phyloP scores from a whole-genome alignment of 352 stramenopile species.

The Phytophthora pisi region DNA sequence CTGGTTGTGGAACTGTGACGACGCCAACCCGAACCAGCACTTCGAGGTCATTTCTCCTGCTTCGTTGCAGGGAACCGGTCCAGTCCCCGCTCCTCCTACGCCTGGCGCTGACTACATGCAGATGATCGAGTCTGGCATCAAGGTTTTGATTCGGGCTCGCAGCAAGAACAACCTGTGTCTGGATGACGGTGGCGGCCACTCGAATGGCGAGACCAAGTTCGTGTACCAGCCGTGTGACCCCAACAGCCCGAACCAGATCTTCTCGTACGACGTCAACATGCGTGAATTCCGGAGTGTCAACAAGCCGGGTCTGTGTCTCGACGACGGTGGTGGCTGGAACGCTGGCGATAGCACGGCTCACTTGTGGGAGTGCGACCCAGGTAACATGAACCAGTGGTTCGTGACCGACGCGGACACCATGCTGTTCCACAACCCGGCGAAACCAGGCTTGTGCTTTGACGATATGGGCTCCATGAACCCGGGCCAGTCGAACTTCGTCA shows the following conservation, averaged over 20 bases:
- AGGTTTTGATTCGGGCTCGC: conserved; percentile 3
- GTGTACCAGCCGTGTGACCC: conserved; percentile 22
- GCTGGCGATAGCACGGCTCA: conserved; percentile 6
- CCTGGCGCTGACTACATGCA: conserved; percentile 1
- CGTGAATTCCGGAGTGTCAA: conserved; percentile 32
- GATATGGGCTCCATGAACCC: conserved; percentile 11
- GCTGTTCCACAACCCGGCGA: conserved; percentile 27
- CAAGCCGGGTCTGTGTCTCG: conserved; percentile 34
- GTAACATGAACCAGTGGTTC: conserved; percentile 38
- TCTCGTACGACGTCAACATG: conserved; percentile 31
- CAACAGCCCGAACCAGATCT: conserved; percentile 29
- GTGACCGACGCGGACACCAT: conserved; percentile 21
- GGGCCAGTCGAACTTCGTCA: neutral
- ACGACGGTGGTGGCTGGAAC: conserved; percentile 27
- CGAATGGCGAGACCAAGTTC: conserved; percentile 12
- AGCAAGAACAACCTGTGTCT: conserved; percentile 25
- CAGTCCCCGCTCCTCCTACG: neutral
- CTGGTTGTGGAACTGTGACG: conserved; percentile 21
- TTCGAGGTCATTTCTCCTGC: conserved; percentile 22
- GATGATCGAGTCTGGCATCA: neutral
- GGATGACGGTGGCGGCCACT: conserved; percentile 26
- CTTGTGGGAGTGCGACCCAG: conserved; percentile 29
- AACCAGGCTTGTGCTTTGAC: conserved; percentile 34
- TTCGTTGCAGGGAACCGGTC: neutral
- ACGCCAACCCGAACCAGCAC: conserved; percentile 23